Base-by-base conservation (phyloP, 1,284 basidiomycete species). In the Leccinum fallax region DNA sequence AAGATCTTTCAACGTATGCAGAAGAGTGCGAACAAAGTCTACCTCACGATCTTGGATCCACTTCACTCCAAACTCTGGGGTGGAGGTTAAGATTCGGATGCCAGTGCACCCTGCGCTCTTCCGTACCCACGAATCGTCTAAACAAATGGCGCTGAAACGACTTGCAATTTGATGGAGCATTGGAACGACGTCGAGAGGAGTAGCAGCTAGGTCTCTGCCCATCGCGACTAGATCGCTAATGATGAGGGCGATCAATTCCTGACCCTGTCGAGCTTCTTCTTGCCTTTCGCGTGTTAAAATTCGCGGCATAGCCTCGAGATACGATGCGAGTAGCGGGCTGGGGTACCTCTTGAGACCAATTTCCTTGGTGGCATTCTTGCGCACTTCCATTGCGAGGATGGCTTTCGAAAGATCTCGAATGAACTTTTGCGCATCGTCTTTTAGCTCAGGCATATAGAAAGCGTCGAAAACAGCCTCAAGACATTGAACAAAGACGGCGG, bases 1-100 rank as follows among this genome's bases (percentile, higher is more conserved):
- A 73, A 98, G 92, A 73, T 99, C 97, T 74, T 99, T 98, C 56
- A 99, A 82, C 65, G 97, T 92, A 72, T 96, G 96, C 53, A 99
- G 81, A 36, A 99, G 83, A 5, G 93, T 95, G 53, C 96, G 90
- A 57, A 96, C 87, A 65, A 98, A 88, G 69, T 99, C 97, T 52
- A 94, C 84, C 74, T 97, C 93, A 54, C 95, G 89, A 61, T 97
- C 94, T 63, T 86, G 83, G 55, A 96, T 83, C 93, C 95, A 97
- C 66, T 85, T 87, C 48, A 86, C 79, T 26, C 88, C 91, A 28
- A 97, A 78, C 24, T 89, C 85, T 2, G 90, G 85, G 15, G 88
- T 86, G 59, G 81, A 78, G 0, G 89, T 86, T 77, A 98, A 85
- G 61, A 95, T 86, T 67, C 85, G 85, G 71, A 98, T 89, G 3